Base-by-base conservation (phyloP, 148 eudicot species). In the Heliosperma pusillum region DNA sequence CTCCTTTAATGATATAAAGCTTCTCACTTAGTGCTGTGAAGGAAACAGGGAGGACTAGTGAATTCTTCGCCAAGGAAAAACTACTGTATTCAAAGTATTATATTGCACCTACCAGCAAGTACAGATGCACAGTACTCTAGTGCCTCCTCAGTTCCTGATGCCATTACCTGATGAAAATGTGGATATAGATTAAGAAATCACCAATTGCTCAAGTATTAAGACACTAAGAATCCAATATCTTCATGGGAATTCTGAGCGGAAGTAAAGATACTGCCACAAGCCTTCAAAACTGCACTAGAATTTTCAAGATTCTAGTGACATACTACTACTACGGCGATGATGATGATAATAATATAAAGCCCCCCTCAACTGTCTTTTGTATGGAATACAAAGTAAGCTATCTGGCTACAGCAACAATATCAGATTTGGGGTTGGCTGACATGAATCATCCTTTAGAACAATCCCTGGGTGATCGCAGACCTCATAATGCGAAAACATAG, bases 21-120 rank as follows among this genome's bases (percentile, higher is more conserved):
- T 92, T 96, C 89, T 96, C 99, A 76, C 99, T 92, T 79, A 96
- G 76, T 56, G 95, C 99, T 96, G 87, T 74, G 52, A 79, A 80
- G 19, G 76, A 70, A 56, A 19, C 68, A 82, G 64, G 42, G 20
- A 45, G 78, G 25, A 76, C 66, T 42, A 61, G 68, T 73, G 61
- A 66, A 70, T 63, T 67, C 8, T 47, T 62, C 26, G 27, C 45
- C 10, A 7, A 69, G 47, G 74, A 77, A 26, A 27, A 69, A 45
- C 52, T 61, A 26, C 21, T 21, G 22, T 17, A 26, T 24, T 25
- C 21, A 25, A 26, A 74, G 66, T 29, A 60, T 58, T 22, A 63
- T 65, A 64, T 77, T 47, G 47, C 47, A 52, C 50, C 55, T 83
- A 88, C 97, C 99, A 81, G 95, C 85, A 62, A 96, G 97, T 78